Conservation (phyloP, 768 basidiomycete genomes). For the Suillus bovinus region DNA sequence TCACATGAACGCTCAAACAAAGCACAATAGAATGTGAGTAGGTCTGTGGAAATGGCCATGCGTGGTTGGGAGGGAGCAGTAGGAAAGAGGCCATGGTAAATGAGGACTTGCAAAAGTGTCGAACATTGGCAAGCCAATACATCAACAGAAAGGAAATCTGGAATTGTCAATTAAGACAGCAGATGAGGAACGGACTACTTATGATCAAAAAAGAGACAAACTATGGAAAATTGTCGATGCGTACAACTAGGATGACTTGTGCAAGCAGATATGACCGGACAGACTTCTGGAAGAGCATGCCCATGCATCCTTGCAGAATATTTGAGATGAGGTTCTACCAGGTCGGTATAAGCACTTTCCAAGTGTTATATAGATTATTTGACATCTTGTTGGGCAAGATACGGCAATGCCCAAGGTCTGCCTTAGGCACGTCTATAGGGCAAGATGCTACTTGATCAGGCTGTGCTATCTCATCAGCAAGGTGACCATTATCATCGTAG, state of each 20-base stretch:
- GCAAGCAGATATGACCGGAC: not conserved
- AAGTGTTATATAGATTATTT: not conserved
- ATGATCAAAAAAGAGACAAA: slow-evolving; percentile 6
- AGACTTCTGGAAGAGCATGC: not conserved
- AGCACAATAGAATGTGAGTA: slow-evolving; percentile 34
- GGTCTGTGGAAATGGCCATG: slow-evolving; percentile 24
- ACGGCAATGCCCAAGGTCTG: not conserved
- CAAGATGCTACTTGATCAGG: not conserved
- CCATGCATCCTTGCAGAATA: slow-evolving; percentile 1
- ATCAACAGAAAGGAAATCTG: slow-evolving; percentile 19
- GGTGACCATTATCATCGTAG: not conserved
- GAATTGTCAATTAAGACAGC: not conserved
- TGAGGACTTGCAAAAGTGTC: slow-evolving; percentile 22
- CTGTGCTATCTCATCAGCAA: not conserved
- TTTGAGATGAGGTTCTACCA: not conserved
- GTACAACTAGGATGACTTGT: not conserved
- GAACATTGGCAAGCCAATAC: slow-evolving; percentile 27
- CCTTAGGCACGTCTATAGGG: not conserved
- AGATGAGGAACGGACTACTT: not conserved
- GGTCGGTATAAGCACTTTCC: not conserved
- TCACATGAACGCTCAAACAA: slow-evolving; percentile 40
- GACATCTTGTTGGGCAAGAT: not conserved
- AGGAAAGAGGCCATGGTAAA: slow-evolving; percentile 36
- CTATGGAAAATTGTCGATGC: not conserved
- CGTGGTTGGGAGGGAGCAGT: slow-evolving; percentile 23